phyloP scores from a whole-genome alignment of 768 basidiomycete genomes.

The Pulveroboletus sp. region DNA sequence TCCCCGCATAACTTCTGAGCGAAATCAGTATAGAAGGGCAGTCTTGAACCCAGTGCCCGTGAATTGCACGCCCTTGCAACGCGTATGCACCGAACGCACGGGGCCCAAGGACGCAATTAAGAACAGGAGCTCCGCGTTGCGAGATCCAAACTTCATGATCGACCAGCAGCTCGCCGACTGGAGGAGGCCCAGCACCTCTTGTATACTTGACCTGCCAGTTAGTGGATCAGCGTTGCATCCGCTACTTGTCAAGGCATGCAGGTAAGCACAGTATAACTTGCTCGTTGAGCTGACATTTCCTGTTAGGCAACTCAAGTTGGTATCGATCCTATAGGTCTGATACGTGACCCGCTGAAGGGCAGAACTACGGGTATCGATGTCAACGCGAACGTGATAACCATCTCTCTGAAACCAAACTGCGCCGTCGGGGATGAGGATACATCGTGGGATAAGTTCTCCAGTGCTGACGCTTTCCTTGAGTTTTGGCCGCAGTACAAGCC shows the following conservation, averaged over 20 bases:
- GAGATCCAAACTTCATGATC: constrained; percentile 29
- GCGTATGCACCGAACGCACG: background rate
- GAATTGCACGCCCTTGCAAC: constrained; percentile 41
- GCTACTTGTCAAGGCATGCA: constrained; percentile 39
- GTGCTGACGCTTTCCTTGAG: background rate
- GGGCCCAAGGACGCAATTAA: constrained; percentile 33
- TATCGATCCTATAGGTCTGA: constrained; percentile 29
- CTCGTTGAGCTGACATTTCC: constrained; percentile 21
- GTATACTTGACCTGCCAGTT: constrained; percentile 39
- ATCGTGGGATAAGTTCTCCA: constrained; percentile 1
- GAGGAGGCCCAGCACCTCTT: constrained; percentile 39
- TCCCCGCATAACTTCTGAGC: too few relatives aligned
- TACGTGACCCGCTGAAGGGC: constrained; percentile 9
- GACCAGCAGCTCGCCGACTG: constrained; percentile 35
- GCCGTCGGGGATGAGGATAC: constrained; percentile 38
- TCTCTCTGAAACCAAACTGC: background rate
- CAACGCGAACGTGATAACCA: constrained; percentile 9
- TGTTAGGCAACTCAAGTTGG: constrained; percentile 25
- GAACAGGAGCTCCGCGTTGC: constrained; percentile 29
- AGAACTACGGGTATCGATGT: background rate
- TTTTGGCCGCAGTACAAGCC: constrained; percentile 35
- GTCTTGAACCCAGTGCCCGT: constrained; percentile 35
- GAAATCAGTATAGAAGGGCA: background rate
- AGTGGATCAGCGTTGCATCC: constrained; percentile 40
- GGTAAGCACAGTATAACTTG: constrained; percentile 35